A percentile compares a stretch with the other conserved stretches of the same genome.
Conservation (phyloP, 352 stramenopile species). For the Phytophthora sp. region DNA sequence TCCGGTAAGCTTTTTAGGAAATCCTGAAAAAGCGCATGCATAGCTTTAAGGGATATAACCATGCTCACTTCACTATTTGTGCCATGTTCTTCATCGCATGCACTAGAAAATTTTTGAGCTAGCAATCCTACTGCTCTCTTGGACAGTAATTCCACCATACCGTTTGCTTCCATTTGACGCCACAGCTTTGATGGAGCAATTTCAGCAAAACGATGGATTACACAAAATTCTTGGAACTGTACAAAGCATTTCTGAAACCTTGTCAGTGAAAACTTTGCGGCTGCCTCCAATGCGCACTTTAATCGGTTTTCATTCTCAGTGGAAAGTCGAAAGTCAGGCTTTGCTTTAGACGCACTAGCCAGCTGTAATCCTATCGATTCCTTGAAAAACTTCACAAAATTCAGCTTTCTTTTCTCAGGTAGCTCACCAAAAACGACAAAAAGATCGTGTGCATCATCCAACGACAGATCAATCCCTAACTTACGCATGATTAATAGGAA, state of each 20-base stretch:
- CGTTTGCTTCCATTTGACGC: conserved; percentile 55
- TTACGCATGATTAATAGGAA: conserved; percentile 42
- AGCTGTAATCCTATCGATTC: conserved; percentile 6
- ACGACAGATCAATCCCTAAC: conserved; percentile 28
- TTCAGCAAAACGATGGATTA: conserved; percentile 48
- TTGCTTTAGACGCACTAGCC: background rate
- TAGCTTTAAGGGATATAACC: conserved; percentile 36
- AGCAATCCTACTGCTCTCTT: conserved; percentile 44
- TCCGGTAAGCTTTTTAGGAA: background rate
- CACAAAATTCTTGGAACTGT: conserved; percentile 59
- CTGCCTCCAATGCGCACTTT: conserved; percentile 28
- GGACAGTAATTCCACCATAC: conserved; percentile 48
- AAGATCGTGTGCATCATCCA: conserved; percentile 26
- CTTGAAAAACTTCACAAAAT: conserved; percentile 31
- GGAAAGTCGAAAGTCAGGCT: conserved; percentile 9
- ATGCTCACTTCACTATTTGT: conserved; percentile 5
- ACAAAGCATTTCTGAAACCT: conserved; percentile 38
- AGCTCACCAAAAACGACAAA: conserved; percentile 30
- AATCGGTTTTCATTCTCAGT: conserved; percentile 44
- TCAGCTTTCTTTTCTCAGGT: conserved; percentile 25
- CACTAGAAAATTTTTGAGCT: conserved; percentile 45
- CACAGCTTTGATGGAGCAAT: conserved; percentile 41
- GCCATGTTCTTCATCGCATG: conserved; percentile 3
- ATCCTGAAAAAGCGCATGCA: conserved; percentile 35
- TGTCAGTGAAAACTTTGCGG: conserved; percentile 35